A percentile compares a stretch with the other conserved stretches of the same genome.
These are phyloP conservation scores for Erucastrum elatum DNA, from an alignment of 345 rosid species.

Conservation along the genomic window DNA sequence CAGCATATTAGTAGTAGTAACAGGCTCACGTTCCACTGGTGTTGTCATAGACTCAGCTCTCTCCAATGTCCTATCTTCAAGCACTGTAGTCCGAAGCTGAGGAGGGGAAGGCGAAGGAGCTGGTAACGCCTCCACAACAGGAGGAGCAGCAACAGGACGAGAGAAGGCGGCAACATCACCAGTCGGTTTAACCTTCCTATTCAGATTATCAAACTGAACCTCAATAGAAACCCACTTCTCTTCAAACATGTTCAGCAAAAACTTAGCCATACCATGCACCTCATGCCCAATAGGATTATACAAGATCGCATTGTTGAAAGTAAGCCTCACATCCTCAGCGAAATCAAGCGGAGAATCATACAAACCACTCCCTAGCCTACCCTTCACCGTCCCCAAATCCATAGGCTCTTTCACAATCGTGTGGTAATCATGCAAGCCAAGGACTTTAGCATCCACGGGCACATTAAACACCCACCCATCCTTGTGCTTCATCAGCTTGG, in stretches of 20 bases:
- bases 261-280: constrained; percentile 71
- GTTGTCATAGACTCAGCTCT: constrained; percentile 49
- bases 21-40: constrained; percentile 41
- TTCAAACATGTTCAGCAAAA: constrained; percentile 59
- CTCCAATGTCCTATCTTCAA: constrained; percentile 40
- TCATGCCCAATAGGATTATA: constrained; percentile 88
- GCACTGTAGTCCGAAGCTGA: constrained; percentile 4
- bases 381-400: constrained; percentile 90
- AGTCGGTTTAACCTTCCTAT: constrained; percentile 35
- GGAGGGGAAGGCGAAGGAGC: constrained; percentile 28
- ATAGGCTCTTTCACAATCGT: constrained; percentile 76
- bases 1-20: constrained; percentile 8
- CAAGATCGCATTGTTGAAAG: constrained; percentile 76
- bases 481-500: constrained; percentile 77
- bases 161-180: constrained; percentile 10
- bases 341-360: constrained; percentile 71
- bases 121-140: constrained; percentile 25
- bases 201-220: constrained; percentile 40
- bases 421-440: constrained; percentile 73
- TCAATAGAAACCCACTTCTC: constrained; percentile 60
- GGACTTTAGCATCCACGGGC: constrained; percentile 79
- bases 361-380: constrained; percentile 53
- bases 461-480: constrained; percentile 77
- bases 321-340: constrained; percentile 81
- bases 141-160: constrained; percentile 19